Percentiles rank a stretch among this genome's conserved stretches.
phyloP scores from a whole-genome alignment of 176 grass and related monocot species.

The Phyllostachys edulis region DNA sequence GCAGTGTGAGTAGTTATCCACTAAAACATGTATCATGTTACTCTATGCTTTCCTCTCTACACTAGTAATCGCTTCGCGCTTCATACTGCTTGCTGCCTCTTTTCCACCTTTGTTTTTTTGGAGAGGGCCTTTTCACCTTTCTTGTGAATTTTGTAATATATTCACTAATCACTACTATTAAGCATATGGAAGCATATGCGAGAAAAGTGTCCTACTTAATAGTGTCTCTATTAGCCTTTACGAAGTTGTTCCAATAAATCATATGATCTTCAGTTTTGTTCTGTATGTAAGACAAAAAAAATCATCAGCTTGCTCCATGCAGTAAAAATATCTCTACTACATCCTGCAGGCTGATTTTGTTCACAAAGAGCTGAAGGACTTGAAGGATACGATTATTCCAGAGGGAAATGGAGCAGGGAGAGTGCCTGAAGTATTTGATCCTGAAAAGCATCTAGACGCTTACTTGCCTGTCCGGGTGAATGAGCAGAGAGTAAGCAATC shows the following conservation, averaged over 20 bases:
- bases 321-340: constrained; percentile 21
- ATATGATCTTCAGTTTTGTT: constrained; percentile 1
- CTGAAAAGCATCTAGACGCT: constrained; percentile 77
- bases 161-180: too few species aligned
- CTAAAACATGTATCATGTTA: too few species aligned
- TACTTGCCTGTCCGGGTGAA: constrained; percentile 84
- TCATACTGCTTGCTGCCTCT: constrained; percentile 14
- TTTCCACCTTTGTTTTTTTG: background rate
- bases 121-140: background rate
- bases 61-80: background rate
- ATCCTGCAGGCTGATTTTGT: constrained; percentile 47
- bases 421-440: constrained; percentile 52
- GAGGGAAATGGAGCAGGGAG: constrained; percentile 37
- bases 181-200: background rate
- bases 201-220: background rate
- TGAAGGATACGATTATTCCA: constrained; percentile 63
- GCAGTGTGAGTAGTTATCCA: constrained; percentile 17
- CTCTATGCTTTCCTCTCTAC: too few species aligned
- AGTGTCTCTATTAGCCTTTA: background rate
- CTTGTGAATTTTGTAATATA: background rate
- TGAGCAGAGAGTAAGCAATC: constrained; percentile 83
- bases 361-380: constrained; percentile 61
- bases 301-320: background rate
- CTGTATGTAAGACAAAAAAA: background rate
- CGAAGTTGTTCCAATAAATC: background rate